Evolutionary conservation across 2,329 filamentous ascomycete species (phyloP).

Genomic region (Fusarium armeniacum): DNA sequence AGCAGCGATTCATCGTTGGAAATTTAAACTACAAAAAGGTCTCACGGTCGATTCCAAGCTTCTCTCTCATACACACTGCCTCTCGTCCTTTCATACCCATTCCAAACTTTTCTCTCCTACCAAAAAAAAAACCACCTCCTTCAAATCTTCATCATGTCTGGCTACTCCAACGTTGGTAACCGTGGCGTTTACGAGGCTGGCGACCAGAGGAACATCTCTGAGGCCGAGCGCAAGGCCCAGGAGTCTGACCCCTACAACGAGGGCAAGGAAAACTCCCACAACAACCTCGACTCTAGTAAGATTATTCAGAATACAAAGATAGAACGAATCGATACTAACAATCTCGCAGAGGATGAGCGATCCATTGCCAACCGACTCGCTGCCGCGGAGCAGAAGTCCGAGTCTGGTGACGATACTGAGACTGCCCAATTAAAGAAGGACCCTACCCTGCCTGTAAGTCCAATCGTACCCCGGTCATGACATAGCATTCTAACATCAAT

Average conservation of each 20-base stretch:
- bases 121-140: conserved; percentile 1
- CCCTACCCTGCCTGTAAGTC: conserved; percentile 69
- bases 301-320: background rate
- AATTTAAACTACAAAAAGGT: conserved; percentile 43
- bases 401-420: conserved; percentile 62
- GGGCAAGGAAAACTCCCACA: conserved; percentile 78
- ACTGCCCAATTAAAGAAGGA: conserved; percentile 67
- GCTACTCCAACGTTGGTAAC: conserved; percentile 76
- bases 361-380: conserved; percentile 79
- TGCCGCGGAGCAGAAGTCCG: conserved; percentile 65
- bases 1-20: conserved; percentile 35
- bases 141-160: conserved; percentile 52
- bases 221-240: conserved; percentile 64
- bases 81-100: conserved; percentile 4
- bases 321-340: conserved; percentile 58
- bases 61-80: conserved; percentile 12
- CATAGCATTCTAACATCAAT: conserved; percentile 15
- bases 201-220: conserved; percentile 77
- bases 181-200: conserved; percentile 78
- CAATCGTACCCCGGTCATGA: background rate
- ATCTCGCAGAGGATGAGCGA: conserved; percentile 73
- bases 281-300: conserved; percentile 79
- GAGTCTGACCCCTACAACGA: conserved; percentile 79
- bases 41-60: conserved; percentile 1
- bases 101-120: background rate